These are phyloP conservation scores for Rosa multiflora DNA, from an alignment of 306 rosid species.

Conservation along the genomic window DNA sequence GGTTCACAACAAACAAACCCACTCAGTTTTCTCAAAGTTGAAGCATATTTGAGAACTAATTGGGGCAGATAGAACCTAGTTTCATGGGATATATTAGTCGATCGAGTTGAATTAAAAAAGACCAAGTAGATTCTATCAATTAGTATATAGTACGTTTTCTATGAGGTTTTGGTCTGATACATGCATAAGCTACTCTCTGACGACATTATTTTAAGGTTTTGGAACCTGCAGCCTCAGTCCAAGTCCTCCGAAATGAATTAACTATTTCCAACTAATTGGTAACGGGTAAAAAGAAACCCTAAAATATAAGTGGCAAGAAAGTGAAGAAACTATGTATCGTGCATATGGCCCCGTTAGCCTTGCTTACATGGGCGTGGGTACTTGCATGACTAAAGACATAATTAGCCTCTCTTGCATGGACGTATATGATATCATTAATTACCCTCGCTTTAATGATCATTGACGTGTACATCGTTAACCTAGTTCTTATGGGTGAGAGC, in stretches of 20 bases:
- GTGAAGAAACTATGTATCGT: too few relatives aligned
- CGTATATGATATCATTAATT: too few relatives aligned
- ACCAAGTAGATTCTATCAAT: not conserved
- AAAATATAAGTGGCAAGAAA: too few relatives aligned
- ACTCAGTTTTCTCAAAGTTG: not conserved
- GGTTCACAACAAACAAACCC: not conserved
- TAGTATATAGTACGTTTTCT: not conserved
- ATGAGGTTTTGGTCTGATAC: slow-evolving; percentile 4
- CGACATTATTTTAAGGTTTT: not conserved
- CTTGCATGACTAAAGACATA: too few relatives aligned
- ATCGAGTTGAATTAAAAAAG: not conserved
- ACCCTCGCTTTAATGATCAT: too few relatives aligned
- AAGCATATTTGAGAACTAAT: not conserved
- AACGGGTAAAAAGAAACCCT: too few relatives aligned
- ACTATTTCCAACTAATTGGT: not conserved
- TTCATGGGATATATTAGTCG: not conserved
- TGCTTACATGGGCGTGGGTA: too few relatives aligned
- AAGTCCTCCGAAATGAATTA: not conserved
- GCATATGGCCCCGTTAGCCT: too few relatives aligned
- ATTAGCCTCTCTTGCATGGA: too few relatives aligned
- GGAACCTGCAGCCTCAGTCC: not conserved
- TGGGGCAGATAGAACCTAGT: not conserved
- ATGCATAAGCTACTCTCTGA: slow-evolving; percentile 6
- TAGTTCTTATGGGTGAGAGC: too few relatives aligned
- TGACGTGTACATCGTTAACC: too few relatives aligned